Evolutionary conservation across 2,329 filamentous ascomycete species (phyloP).

Genomic region (Dothiorella sarmentorum): DNA sequence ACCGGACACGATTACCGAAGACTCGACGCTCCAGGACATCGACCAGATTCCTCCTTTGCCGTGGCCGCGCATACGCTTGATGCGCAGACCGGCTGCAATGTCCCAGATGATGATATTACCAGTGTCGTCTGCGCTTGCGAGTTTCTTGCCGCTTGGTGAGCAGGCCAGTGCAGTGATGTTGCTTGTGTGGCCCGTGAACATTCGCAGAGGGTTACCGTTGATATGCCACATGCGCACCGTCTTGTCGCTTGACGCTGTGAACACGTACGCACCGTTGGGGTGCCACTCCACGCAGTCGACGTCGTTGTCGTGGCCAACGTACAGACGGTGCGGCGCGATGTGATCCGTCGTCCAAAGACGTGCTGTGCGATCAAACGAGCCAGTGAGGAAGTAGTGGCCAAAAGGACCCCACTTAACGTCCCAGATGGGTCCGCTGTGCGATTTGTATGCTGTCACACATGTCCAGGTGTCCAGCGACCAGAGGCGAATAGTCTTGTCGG

Average conservation of each 20-base stretch:
- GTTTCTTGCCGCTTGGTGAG: constrained; percentile 78
- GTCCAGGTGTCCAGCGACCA: constrained; percentile 92
- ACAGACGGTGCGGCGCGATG: constrained; percentile 80
- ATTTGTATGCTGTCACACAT: constrained; percentile 92
- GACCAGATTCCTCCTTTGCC: constrained; percentile 92
- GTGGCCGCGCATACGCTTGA: constrained; percentile 92
- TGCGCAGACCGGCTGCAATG: constrained; percentile 74
- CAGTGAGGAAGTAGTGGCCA: constrained; percentile 90
- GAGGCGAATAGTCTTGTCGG: constrained; percentile 81
- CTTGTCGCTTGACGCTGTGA: constrained; percentile 89
- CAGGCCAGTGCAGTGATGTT: constrained; percentile 83
- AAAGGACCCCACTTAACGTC: constrained; percentile 86
- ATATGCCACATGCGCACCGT: constrained; percentile 97
- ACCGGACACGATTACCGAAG: constrained; percentile 82
- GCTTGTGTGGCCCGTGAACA: constrained; percentile 88
- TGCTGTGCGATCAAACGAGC: constrained; percentile 83
- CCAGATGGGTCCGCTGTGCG: constrained; percentile 86
- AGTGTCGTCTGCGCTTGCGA: constrained; percentile 85
- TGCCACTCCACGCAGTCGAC: constrained; percentile 94
- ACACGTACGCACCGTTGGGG: constrained; percentile 88
- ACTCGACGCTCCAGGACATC: constrained; percentile 89
- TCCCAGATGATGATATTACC: constrained; percentile 96
- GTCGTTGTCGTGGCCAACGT: constrained; percentile 88
- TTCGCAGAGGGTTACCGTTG: constrained; percentile 82
- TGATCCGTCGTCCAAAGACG: constrained; percentile 92